These are phyloP conservation scores for Rhizopus sp. DNA, from an alignment of 371 early-diverging fungal species.

Conservation along the genomic window DNA sequence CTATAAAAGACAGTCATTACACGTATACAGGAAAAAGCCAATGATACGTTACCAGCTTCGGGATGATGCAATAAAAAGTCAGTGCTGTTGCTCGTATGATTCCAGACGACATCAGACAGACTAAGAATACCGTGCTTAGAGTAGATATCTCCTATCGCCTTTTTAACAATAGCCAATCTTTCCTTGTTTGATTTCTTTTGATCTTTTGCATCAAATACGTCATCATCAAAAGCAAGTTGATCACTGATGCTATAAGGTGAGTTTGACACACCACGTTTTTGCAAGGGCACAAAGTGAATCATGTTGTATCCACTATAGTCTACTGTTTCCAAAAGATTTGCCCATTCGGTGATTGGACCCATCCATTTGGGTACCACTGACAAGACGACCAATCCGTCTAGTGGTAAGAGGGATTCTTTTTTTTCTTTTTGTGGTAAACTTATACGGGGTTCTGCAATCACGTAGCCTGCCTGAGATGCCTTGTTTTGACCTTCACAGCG, in stretches of 20 bases:
- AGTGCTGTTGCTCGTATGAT: conserved; percentile 93
- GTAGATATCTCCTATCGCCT: conserved; percentile 58
- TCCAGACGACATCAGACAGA: conserved; percentile 96
- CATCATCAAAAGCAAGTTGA: conserved; percentile 84
- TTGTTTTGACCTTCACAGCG: conserved; percentile 24
- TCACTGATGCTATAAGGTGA: conserved; percentile 96
- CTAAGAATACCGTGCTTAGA: conserved; percentile 72
- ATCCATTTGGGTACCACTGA: conserved; percentile 96
- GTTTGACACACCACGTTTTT: conserved; percentile 86
- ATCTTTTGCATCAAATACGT: conserved; percentile 69
- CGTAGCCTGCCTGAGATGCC: conserved; percentile 54
- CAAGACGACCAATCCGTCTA: conserved; percentile 86
- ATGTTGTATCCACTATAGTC: conserved; percentile 89
- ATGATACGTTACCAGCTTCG: conserved; percentile 74
- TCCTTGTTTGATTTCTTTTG: conserved; percentile 53
- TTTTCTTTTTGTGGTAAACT: conserved; percentile 14
- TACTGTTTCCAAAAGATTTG: conserved; percentile 66
- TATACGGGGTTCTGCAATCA: conserved; percentile 89
- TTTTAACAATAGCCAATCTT: conserved; percentile 56
- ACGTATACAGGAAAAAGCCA: too few species aligned
- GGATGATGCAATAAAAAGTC: conserved; percentile 92
- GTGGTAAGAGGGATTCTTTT: conserved; percentile 35
- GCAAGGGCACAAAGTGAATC: conserved; percentile 95
- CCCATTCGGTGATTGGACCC: conserved; percentile 84
- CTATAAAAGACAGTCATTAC: conserved; percentile 30